Evolutionary conservation across 1,284 basidiomycete species (phyloP).

Genomic region (Entoloma clypeatum): DNA sequence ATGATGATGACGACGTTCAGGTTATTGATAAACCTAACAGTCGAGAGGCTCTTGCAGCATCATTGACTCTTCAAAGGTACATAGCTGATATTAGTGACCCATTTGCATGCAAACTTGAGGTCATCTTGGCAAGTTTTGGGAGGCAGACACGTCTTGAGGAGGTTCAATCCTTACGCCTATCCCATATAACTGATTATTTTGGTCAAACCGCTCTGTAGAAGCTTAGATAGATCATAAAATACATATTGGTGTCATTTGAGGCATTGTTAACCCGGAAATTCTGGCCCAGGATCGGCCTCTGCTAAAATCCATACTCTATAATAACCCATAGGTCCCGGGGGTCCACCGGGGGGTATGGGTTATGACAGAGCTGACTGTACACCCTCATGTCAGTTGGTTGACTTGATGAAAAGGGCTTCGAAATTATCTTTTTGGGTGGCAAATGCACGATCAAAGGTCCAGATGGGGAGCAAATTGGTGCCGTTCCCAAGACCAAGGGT

Average conservation of each 20-base stretch:
- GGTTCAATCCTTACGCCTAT: slow-evolving; percentile 16
- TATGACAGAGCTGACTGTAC: no score
- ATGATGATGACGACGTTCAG: no score
- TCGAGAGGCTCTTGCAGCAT: background rate
- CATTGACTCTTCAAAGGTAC: slow-evolving; percentile 14
- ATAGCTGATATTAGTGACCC: slow-evolving; percentile 19
- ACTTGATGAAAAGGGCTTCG: slow-evolving; percentile 31
- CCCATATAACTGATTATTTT: slow-evolving; percentile 20
- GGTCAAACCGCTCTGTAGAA: no score
- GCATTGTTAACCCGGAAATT: no score
- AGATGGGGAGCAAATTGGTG: slow-evolving; percentile 19
- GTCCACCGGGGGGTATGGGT: no score
- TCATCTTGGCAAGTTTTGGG: slow-evolving; percentile 21
- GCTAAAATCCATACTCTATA: no score
- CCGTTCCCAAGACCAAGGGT: no score
- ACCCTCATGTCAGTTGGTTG: slow-evolving; percentile 26
- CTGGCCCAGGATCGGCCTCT: no score
- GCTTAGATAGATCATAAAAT: no score
- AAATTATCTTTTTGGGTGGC: slow-evolving; percentile 23
- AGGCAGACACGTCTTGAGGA: slow-evolving; percentile 17
- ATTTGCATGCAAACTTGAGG: slow-evolving; percentile 22
- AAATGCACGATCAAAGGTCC: slow-evolving; percentile 25
- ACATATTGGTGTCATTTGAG: no score
- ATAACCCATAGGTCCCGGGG: no score
- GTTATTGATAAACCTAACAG: background rate